Conservation (phyloP, 148 eudicot genomes). For the Dysphania ambrosioides region DNA sequence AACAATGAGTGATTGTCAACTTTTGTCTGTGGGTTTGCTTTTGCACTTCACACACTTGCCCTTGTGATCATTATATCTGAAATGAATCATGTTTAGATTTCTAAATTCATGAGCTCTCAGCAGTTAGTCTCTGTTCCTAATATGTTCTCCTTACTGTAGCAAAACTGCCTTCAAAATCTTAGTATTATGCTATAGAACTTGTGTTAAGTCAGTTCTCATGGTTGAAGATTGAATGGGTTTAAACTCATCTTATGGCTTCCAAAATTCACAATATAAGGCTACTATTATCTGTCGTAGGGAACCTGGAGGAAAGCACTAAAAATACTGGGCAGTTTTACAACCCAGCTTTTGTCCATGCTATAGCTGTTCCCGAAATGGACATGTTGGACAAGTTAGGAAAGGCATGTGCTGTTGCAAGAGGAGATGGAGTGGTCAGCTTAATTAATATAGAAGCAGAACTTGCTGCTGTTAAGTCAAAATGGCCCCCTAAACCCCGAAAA, state of each 20-base stretch:
- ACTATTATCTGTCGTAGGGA: constrained; percentile 30
- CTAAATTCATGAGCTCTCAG: background rate
- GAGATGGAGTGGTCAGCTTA: constrained; percentile 86
- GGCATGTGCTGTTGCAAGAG: constrained; percentile 81
- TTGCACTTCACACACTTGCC: too few relatives aligned
- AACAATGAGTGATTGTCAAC: too few relatives aligned
- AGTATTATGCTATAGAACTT: background rate
- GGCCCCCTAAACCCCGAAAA: constrained; percentile 33
- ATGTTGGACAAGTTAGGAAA: constrained; percentile 69
- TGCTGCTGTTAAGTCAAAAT: constrained; percentile 45
- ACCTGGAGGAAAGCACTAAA: constrained; percentile 31
- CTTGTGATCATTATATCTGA: background rate
- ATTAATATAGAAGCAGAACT: constrained; percentile 73
- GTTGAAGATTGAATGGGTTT: background rate
- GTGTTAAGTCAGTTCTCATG: background rate
- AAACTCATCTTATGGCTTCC: constrained; percentile 6
- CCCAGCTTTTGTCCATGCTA: constrained; percentile 91
- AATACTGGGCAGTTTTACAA: constrained; percentile 57
- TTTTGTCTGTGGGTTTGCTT: too few relatives aligned
- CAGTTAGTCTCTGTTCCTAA: background rate
- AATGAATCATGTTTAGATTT: too few relatives aligned
- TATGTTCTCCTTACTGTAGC: background rate
- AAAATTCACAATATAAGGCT: background rate
- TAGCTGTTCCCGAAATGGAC: constrained; percentile 80
- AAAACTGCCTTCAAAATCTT: background rate